Evolutionary conservation across 1,284 basidiomycete genomes (phyloP), one percentile per base, ranked within the genome.

Genomic region (Gymnopus androsaceus): DNA sequence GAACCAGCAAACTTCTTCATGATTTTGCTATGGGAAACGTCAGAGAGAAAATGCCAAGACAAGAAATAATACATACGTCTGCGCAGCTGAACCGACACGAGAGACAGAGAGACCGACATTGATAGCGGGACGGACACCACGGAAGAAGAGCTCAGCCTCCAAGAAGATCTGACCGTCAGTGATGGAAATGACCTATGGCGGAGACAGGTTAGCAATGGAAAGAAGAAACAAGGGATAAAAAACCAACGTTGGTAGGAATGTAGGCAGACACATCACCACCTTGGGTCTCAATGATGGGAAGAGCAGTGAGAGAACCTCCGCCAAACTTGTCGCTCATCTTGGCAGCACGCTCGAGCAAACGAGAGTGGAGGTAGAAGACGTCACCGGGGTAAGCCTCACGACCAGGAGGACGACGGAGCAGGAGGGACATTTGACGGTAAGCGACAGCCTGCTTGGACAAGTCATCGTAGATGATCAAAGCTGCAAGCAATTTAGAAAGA

Each of bases 1-100:
- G 95, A 98, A 87, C 96, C 96, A 67, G 96, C 95, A 69, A 98
- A 98, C 82, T 97, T 94, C 91, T 98, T 99, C 95, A 98, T 97
- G 80, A 97, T 94, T 83, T 96, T 94, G 70, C 87, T 90, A 63
- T 51, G 56, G 33, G 33, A 21, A 36, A 15, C 52, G 28, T 50
- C 61, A 27, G 65, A 52, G 31, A 42, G 28, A 23, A 51, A 3
- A 44, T 15, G 30, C 19, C n/a, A 45, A 44, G 12, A 53, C 6
- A 25, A 21, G 11, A 33, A 36, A 21, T 37, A 51, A 41, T 14
- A 76, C 85, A 65, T 67, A 94, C 90, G 95, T 98, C 84, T 99
- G 96, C 71, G 96, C 96, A 70, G 96, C 95, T 52, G 96, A 98
- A 73, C 96, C 96, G 82, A 99, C 96, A 88, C 96, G 96, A 63